Conservation (phyloP, 1,284 basidiomycete genomes). For the Amylostereum areolatum region DNA sequence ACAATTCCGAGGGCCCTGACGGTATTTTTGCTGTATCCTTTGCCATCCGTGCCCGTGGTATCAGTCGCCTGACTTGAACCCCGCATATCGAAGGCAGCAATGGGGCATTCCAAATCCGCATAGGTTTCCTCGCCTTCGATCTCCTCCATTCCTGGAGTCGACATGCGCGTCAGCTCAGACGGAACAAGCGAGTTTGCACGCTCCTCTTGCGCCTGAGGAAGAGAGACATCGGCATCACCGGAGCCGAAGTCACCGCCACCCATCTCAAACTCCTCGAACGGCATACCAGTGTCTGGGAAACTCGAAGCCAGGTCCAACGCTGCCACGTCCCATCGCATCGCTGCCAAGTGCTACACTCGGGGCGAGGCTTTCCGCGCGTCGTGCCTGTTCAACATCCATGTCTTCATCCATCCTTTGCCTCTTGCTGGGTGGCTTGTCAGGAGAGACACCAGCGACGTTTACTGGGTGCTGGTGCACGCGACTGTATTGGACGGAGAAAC, state of each 20-base stretch:
- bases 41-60: slow-evolving; percentile 47
- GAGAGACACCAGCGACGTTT: slow-evolving; percentile 50
- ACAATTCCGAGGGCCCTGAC: slow-evolving; percentile 85
- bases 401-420: slow-evolving; percentile 48
- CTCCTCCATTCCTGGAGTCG: slow-evolving; percentile 57
- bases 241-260: slow-evolving; percentile 31
- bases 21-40: slow-evolving; percentile 86
- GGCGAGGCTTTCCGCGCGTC: slow-evolving; percentile 57
- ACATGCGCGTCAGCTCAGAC: slow-evolving; percentile 57
- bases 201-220: slow-evolving; percentile 28
- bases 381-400: slow-evolving; percentile 62
- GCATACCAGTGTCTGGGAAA: slow-evolving; percentile 40
- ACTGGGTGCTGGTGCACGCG: slow-evolving; percentile 29
- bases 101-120: slow-evolving; percentile 68
- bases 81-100: slow-evolving; percentile 78
- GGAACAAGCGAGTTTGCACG: slow-evolving; percentile 37
- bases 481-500: slow-evolving; percentile 74
- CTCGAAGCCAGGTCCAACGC: slow-evolving; percentile 42
- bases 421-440: slow-evolving; percentile 55
- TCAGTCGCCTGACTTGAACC: slow-evolving; percentile 40
- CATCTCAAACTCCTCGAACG: slow-evolving; percentile 63
- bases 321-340: slow-evolving; percentile 42
- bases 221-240: slow-evolving; percentile 22
- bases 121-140: slow-evolving; percentile 58
- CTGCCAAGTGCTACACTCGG: slow-evolving; percentile 50